phyloP scores from a whole-genome alignment of 2,329 filamentous ascomycete species.

The Aureobasidium sp. region DNA sequence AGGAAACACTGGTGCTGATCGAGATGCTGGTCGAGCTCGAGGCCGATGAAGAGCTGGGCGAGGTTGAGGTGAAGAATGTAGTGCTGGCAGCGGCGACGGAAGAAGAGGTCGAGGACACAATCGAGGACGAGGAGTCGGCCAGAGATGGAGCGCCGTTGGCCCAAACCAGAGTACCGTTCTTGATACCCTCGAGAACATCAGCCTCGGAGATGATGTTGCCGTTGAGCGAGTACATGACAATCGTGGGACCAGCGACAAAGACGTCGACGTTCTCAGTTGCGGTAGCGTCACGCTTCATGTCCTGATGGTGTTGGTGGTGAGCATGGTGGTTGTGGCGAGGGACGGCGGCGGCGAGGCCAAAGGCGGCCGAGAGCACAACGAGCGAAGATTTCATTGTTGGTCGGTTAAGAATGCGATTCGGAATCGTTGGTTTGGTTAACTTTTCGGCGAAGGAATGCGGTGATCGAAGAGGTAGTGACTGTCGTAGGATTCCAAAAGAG shows the following conservation, averaged over 20 bases:
- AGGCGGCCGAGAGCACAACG: slow-evolving; percentile 31
- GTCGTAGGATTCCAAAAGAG: slow-evolving; percentile 9
- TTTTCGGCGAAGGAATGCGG: not conserved
- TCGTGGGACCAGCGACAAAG: slow-evolving; percentile 54
- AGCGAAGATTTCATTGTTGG: slow-evolving; percentile 31
- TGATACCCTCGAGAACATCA: slow-evolving; percentile 65
- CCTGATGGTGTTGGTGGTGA: slow-evolving; percentile 51
- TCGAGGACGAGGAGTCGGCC: slow-evolving; percentile 23
- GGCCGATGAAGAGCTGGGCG: slow-evolving; percentile 23
- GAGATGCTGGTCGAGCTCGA: slow-evolving; percentile 23
- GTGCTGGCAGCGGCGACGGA: slow-evolving; percentile 25
- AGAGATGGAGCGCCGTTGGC: slow-evolving; percentile 44
- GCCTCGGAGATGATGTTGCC: slow-evolving; percentile 54
- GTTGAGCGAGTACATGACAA: slow-evolving; percentile 66
- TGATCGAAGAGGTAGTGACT: not conserved
- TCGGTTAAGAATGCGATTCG: slow-evolving; percentile 12
- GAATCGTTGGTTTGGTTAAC: not conserved
- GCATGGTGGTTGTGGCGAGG: slow-evolving; percentile 50
- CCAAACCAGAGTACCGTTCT: slow-evolving; percentile 59
- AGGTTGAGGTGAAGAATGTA: slow-evolving; percentile 30
- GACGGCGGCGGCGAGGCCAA: slow-evolving; percentile 48
- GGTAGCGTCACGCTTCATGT: slow-evolving; percentile 41
- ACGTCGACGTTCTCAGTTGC: slow-evolving; percentile 41
- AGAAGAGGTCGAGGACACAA: slow-evolving; percentile 21
- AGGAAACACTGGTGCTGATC: slow-evolving; percentile 26